Conservation (phyloP, 495 filamentous ascomycete species). For the Hypomontagnella submonticulosa region DNA sequence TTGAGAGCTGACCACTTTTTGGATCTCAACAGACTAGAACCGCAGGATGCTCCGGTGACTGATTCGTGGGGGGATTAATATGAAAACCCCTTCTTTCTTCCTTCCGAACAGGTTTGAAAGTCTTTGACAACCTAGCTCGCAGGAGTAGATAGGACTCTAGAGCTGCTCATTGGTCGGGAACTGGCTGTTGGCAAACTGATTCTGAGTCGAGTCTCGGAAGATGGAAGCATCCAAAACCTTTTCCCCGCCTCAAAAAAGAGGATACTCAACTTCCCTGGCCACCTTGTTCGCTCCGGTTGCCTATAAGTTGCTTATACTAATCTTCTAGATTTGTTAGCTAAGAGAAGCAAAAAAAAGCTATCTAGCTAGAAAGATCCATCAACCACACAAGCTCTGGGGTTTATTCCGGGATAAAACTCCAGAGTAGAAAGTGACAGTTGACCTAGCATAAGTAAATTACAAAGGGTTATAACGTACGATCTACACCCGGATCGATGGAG, state of each 20-base stretch:
- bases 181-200: conserved; percentile 48
- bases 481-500: conserved; percentile 37
- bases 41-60: conserved; percentile 42
- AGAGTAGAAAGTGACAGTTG: conserved; percentile 21
- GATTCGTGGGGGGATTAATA: conserved; percentile 46
- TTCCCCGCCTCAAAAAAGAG: conserved; percentile 38
- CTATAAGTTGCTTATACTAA: conserved; percentile 22
- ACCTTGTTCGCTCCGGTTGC: conserved; percentile 27
- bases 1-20: conserved; percentile 26
- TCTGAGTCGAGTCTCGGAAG: conserved; percentile 53
- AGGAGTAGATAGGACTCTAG: conserved; percentile 36
- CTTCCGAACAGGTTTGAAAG: conserved; percentile 33
- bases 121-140: conserved; percentile 47
- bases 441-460: conserved; percentile 14
- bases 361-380: neutral
- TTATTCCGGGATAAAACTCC: neutral
- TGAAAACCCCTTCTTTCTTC: conserved; percentile 49
- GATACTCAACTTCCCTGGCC: conserved; percentile 34
- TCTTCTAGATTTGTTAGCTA: conserved; percentile 1
- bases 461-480: conserved; percentile 38
- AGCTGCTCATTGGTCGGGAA: conserved; percentile 43
- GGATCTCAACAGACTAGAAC: conserved; percentile 37
- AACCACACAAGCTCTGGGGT: conserved; percentile 1
- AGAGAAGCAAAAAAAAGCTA: neutral
- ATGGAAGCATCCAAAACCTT: conserved; percentile 45